These are phyloP conservation scores for Tetracladium marchalianum DNA, from an alignment of 495 filamentous ascomycete genomes.

Conservation along the genomic window DNA sequence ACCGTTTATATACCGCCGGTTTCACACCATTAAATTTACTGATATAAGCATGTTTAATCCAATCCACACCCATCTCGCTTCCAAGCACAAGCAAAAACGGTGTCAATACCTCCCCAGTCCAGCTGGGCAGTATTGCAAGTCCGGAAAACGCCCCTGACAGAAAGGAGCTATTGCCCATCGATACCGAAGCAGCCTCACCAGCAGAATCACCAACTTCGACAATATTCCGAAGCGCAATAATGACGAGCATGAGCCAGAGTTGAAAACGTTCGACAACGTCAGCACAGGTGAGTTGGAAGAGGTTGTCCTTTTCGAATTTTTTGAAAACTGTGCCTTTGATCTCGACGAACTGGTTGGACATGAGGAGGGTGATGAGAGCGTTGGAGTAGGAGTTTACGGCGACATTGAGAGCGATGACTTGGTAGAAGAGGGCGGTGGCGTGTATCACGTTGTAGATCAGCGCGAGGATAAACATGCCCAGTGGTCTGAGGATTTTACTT, in stretches of 20 bases:
- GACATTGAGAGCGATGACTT: conserved; percentile 95
- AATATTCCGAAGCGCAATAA: conserved; percentile 90
- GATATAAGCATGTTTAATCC: conserved; percentile 95
- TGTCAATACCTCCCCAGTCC: conserved; percentile 78
- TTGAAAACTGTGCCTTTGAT: conserved; percentile 98
- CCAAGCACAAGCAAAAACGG: conserved; percentile 90
- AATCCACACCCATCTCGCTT: conserved; percentile 95
- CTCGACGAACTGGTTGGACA: conserved; percentile 96
- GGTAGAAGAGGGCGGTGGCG: conserved; percentile 82
- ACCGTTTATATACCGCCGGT: conserved; percentile 77
- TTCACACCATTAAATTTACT: conserved; percentile 97
- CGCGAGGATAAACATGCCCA: conserved; percentile 83
- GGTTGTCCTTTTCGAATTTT: conserved; percentile 93
- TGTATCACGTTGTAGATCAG: conserved; percentile 82
- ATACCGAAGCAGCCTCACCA: conserved; percentile 28
- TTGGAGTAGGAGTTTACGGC: conserved; percentile 99
- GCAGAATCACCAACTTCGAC: conserved; percentile 68
- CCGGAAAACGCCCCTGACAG: conserved; percentile 55
- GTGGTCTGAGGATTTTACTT: conserved; percentile 83
- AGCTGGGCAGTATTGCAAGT: conserved; percentile 82
- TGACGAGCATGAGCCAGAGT: conserved; percentile 91
- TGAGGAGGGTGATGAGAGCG: conserved; percentile 77
- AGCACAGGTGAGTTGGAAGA: conserved; percentile 92
- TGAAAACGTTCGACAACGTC: conserved; percentile 98
- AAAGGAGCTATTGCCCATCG: conserved; percentile 47